These are phyloP conservation scores for Streptanthus diversifolius DNA, from an alignment of 345 rosid genomes.

Conservation along the genomic window DNA sequence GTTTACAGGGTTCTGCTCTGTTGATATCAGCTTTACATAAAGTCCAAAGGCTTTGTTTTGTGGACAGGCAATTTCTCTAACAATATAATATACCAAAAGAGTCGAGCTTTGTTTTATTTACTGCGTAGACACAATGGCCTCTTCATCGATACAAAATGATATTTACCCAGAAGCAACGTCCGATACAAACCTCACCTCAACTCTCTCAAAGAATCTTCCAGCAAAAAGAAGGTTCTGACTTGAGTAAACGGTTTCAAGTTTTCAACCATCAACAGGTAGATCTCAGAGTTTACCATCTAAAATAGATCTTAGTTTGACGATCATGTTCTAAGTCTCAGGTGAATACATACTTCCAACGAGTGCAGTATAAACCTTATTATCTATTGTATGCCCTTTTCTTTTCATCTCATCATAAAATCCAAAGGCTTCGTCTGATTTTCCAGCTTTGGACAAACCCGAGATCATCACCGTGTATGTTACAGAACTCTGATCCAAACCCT, in stretches of 20 bases:
- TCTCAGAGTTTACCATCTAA: neutral
- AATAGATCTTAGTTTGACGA: neutral
- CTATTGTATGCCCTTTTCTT: slow-evolving; percentile 53
- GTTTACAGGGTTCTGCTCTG: slow-evolving; percentile 52
- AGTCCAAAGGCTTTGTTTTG: neutral
- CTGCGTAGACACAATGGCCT: neutral
- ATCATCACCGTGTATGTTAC: slow-evolving; percentile 65
- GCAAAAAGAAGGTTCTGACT: neutral
- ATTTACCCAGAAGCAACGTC: neutral
- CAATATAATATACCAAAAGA: neutral
- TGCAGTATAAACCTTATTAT: slow-evolving; percentile 62
- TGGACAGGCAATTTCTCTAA: neutral
- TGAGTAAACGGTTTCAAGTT: neutral
- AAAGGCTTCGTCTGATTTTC: slow-evolving; percentile 81
- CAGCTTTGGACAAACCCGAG: slow-evolving; percentile 64
- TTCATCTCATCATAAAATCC: slow-evolving; percentile 66
- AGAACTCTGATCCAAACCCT: slow-evolving; percentile 45
- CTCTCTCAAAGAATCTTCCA: neutral
- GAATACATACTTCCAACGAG: slow-evolving; percentile 71
- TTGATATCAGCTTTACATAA: slow-evolving; percentile 36
- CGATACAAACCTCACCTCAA: neutral
- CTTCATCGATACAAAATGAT: neutral
- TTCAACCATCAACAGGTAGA: neutral
- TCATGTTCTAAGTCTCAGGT: slow-evolving; percentile 8
- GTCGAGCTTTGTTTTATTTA: neutral